A percentile compares a stretch with the other conserved stretches of the same genome.
Conservation (phyloP, 2,329 filamentous ascomycete genomes). For the Colletotrichum eleusines region DNA sequence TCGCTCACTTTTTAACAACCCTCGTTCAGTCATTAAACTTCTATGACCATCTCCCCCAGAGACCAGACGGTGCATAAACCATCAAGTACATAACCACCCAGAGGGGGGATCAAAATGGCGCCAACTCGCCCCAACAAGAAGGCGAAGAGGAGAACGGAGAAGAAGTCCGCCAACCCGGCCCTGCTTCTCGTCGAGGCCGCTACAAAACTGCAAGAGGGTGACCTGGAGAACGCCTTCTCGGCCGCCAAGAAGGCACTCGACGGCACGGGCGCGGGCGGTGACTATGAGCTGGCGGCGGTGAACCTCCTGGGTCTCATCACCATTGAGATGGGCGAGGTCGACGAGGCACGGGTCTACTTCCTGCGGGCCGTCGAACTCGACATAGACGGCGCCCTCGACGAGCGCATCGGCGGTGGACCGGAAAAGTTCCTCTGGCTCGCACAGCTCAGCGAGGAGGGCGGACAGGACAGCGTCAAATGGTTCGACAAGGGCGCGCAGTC, state of each 20-base stretch:
- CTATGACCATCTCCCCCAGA: background rate
- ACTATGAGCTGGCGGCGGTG: constrained; percentile 72
- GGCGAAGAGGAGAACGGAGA: constrained; percentile 49
- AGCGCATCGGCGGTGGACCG: constrained; percentile 81
- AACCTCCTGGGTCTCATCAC: constrained; percentile 85
- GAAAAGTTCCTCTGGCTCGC: constrained; percentile 97
- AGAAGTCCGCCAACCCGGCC: constrained; percentile 44
- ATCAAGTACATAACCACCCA: background rate
- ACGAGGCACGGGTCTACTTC: constrained; percentile 80
- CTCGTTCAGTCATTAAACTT: background rate
- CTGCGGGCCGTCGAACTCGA: constrained; percentile 80
- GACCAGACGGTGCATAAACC: background rate
- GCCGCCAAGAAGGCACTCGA: constrained; percentile 60
- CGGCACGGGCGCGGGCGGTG: constrained; percentile 58
- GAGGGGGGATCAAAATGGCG: constrained; percentile 50
- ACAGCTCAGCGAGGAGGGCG: constrained; percentile 82
- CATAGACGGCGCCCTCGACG: constrained; percentile 76
- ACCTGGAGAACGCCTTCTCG: constrained; percentile 54
- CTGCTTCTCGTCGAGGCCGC: constrained; percentile 55
- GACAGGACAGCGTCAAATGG: constrained; percentile 74
- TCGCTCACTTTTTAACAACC: constrained; percentile 9
- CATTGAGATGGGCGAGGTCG: constrained; percentile 84
- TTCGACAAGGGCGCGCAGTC: constrained; percentile 78
- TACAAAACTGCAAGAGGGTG: constrained; percentile 57
- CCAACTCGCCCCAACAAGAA: constrained; percentile 57